Evolutionary conservation across 495 filamentous ascomycete genomes (phyloP).

Genomic region (Tuber borchii): DNA sequence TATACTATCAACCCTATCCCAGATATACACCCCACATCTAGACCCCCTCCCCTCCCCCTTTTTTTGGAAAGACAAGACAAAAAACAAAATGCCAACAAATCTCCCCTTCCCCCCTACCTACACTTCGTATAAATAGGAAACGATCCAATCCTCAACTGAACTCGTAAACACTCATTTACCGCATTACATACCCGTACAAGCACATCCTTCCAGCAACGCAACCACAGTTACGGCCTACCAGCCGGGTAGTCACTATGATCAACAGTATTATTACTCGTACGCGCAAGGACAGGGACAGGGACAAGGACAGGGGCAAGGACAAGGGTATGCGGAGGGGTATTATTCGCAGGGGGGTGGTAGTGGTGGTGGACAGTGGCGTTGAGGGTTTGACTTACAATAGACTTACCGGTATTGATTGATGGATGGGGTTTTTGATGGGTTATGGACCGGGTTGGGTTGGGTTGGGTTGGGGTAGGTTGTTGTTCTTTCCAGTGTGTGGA

Average conservation of each 20-base stretch:
- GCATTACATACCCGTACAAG: not conserved
- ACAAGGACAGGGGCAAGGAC: not conserved
- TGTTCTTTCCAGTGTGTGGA: not conserved
- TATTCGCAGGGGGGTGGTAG: not conserved
- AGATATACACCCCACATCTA: no score
- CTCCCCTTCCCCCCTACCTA: not conserved
- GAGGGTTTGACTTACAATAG: no score
- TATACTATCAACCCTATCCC: not conserved
- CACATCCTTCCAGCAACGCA: not conserved
- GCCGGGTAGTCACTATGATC: not conserved
- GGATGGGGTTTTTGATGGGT: not conserved
- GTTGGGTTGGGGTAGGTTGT: not conserved
- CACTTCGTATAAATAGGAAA: not conserved
- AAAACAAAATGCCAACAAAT: conserved; percentile 2
- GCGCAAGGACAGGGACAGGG: not conserved
- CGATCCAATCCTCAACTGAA: not conserved
- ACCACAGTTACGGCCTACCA: not conserved
- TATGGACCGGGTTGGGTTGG: not conserved
- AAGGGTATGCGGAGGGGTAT: not conserved
- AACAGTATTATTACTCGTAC: not conserved
- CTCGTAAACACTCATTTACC: not conserved
- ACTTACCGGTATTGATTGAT: not conserved
- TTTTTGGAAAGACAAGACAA: no score
- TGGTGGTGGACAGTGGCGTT: not conserved
- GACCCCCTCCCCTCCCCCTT: not conserved